phyloP scores from a whole-genome alignment of 306 rosid species.

The Datisca glomerata region DNA sequence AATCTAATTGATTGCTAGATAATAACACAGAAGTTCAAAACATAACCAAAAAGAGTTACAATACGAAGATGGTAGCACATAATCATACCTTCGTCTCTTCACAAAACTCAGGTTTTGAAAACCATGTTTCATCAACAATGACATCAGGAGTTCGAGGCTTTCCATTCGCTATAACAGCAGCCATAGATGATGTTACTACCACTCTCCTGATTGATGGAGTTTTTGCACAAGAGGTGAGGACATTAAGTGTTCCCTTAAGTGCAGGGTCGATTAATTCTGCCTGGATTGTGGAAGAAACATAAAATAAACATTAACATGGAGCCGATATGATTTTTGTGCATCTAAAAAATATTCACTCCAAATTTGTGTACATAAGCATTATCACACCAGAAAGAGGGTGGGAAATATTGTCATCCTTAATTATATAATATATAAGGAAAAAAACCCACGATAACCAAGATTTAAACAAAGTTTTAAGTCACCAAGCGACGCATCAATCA shows the following conservation, averaged over 20 bases:
- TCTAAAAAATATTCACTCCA: no score
- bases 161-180: constrained; percentile 1
- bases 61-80: not conserved
- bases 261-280: constrained; percentile 19
- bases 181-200: constrained; percentile 20
- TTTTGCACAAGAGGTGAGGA: constrained; percentile 15
- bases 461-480: no score
- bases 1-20: no score
- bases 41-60: not conserved
- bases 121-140: constrained; percentile 17
- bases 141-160: constrained; percentile 11
- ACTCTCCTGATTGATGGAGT: constrained; percentile 9
- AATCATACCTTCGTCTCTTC: constrained; percentile 10
- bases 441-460: no score
- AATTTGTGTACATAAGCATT: no score
- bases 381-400: no score
- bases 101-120: constrained; percentile 5
- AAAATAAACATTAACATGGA: no score
- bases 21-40: not conserved
- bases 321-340: no score
- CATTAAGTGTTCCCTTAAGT: constrained; percentile 20
- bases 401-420: no score
- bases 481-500: no score
- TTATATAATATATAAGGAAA: no score
- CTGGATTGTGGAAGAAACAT: no score